These are phyloP conservation scores for Cryptococcus deneoformans DNA, from an alignment of 1,284 basidiomycete species.

Conservation along the genomic window DNA sequence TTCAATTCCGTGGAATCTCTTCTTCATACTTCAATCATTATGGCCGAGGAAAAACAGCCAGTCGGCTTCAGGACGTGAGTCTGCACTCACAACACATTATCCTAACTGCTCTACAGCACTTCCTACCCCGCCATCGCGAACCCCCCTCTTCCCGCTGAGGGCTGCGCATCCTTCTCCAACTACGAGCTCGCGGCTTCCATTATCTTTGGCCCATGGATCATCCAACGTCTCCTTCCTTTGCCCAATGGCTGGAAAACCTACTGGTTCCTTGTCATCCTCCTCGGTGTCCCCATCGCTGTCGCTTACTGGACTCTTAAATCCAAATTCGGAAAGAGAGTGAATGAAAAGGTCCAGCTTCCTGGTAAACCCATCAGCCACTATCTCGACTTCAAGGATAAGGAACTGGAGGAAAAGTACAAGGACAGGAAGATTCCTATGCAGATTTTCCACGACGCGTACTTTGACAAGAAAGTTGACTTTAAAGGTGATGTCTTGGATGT, in stretches of 20 bases:
- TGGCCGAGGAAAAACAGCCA: constrained; percentile 12
- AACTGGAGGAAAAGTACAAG: constrained; percentile 70
- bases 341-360: constrained; percentile 84
- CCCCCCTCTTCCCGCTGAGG: constrained; percentile 81
- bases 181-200: constrained; percentile 72
- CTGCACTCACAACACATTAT: neutral
- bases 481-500: constrained; percentile 95
- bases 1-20: neutral
- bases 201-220: constrained; percentile 71
- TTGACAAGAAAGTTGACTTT: constrained; percentile 94
- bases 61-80: constrained; percentile 11
- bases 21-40: constrained; percentile 2
- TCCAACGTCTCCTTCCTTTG: constrained; percentile 72
- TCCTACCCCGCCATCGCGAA: constrained; percentile 56
- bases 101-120: constrained; percentile 18
- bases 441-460: constrained; percentile 95
- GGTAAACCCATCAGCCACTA: constrained; percentile 84
- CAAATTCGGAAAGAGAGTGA: constrained; percentile 74
- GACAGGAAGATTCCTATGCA: constrained; percentile 95
- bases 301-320: constrained; percentile 91
- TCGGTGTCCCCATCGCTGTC: constrained; percentile 73
- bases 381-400: constrained; percentile 82
- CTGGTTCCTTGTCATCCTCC: constrained; percentile 70
- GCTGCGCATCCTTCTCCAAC: constrained; percentile 80
- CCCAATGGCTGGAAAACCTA: constrained; percentile 63